Evolutionary conservation across 148 eudicot genomes (phyloP).

Genomic region (Vaccinium myrtillus): DNA sequence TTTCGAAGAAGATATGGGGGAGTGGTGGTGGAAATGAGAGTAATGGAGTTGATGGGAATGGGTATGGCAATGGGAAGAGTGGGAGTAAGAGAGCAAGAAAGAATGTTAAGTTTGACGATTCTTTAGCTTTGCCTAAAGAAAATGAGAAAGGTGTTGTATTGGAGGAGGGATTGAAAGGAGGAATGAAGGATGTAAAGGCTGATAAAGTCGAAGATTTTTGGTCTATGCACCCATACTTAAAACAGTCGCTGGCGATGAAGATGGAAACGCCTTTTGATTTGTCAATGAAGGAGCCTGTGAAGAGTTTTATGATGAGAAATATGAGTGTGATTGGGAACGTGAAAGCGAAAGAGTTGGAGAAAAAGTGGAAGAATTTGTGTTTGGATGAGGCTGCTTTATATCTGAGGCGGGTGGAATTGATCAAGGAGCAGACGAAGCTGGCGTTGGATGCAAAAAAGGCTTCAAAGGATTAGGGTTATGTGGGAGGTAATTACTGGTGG

Average conservation of each 20-base stretch:
- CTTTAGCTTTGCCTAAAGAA: slow-evolving; percentile 4
- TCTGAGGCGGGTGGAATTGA: slow-evolving; percentile 16
- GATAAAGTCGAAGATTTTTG: slow-evolving; percentile 37
- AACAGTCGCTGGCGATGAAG: slow-evolving; percentile 6
- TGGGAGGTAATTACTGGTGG: background rate
- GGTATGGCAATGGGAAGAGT: background rate
- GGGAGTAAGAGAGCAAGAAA: background rate
- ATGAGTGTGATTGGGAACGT: slow-evolving; percentile 28
- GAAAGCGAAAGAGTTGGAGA: slow-evolving; percentile 37
- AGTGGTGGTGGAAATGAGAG: slow-evolving; percentile 9
- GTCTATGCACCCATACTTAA: slow-evolving; percentile 26
- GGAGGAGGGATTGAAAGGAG: background rate
- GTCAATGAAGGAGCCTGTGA: slow-evolving; percentile 10
- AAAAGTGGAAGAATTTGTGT: slow-evolving; percentile 37
- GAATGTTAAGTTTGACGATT: slow-evolving; percentile 15
- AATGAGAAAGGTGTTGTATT: background rate
- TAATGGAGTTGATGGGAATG: slow-evolving; percentile 8
- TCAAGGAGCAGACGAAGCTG: slow-evolving; percentile 25
- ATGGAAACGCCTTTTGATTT: background rate
- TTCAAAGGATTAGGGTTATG: background rate
- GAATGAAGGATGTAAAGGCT: background rate
- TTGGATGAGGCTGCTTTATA: slow-evolving; percentile 24
- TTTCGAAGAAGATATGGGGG: slow-evolving; percentile 60
- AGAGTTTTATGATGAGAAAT: slow-evolving; percentile 12
- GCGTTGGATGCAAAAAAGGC: slow-evolving; percentile 23